phyloP scores from a whole-genome alignment of 768 basidiomycete species.

The Amanita polypyramis region DNA sequence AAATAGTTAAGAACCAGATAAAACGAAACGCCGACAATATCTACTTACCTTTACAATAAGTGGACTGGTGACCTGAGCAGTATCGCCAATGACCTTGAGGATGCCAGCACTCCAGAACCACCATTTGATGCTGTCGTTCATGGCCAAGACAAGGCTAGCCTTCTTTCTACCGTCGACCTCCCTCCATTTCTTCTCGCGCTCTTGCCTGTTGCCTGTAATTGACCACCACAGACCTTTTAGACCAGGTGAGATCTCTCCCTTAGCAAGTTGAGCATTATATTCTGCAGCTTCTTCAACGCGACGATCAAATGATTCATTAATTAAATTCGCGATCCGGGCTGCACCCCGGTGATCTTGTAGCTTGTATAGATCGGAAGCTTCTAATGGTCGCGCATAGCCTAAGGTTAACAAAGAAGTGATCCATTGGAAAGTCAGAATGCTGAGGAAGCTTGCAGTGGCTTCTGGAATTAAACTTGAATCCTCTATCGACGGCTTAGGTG shows the following conservation, averaged over 20 bases:
- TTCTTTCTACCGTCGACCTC: slow-evolving; percentile 49
- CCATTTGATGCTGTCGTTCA: slow-evolving; percentile 72
- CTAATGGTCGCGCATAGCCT: slow-evolving; percentile 74
- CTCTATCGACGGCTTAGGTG: slow-evolving; percentile 43
- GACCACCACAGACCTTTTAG: slow-evolving; percentile 51
- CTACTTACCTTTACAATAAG: slow-evolving; percentile 66
- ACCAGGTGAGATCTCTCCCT: slow-evolving; percentile 51
- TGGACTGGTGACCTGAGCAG: slow-evolving; percentile 63
- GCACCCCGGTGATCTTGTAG: slow-evolving; percentile 56
- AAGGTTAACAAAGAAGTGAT: slow-evolving; percentile 59
- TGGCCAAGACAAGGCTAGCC: slow-evolving; percentile 55
- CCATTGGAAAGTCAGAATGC: slow-evolving; percentile 63
- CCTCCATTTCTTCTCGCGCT: slow-evolving; percentile 55
- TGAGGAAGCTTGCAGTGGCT: slow-evolving; percentile 47
- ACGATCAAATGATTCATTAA: slow-evolving; percentile 53
- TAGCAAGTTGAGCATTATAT: slow-evolving; percentile 63
- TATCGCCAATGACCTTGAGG: slow-evolving; percentile 52
- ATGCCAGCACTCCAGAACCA: slow-evolving; percentile 69
- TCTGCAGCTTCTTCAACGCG: slow-evolving; percentile 45
- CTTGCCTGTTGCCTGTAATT: slow-evolving; percentile 37
- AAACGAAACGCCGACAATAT: background rate
- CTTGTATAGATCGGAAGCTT: slow-evolving; percentile 73
- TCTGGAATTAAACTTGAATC: slow-evolving; percentile 60
- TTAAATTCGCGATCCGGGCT: slow-evolving; percentile 46
- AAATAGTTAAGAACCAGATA: background rate